Conservation (phyloP, 257 asterid species). For the Solanum medicagineum region DNA sequence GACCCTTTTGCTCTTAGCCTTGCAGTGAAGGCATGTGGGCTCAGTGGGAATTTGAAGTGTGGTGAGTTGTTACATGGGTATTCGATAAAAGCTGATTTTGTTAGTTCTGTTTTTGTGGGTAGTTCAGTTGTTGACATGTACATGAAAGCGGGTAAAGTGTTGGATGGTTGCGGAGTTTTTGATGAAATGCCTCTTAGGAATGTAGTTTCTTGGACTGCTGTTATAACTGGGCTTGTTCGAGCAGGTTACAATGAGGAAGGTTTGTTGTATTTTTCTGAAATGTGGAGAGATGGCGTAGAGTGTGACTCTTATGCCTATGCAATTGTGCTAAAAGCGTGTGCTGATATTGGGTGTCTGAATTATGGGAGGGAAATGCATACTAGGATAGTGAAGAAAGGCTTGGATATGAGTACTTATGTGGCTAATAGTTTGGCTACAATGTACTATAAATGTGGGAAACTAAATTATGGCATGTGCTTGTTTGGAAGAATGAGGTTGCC, state of each 20-base stretch:
- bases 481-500: slow-evolving; percentile 47
- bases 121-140: slow-evolving; percentile 78
- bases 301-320: slow-evolving; percentile 70
- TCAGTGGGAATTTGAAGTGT: slow-evolving; percentile 16
- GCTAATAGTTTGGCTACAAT: slow-evolving; percentile 66
- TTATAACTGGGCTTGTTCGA: slow-evolving; percentile 82
- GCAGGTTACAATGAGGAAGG: slow-evolving; percentile 45
- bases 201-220: slow-evolving; percentile 90
- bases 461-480: slow-evolving; percentile 38
- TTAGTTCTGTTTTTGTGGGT: slow-evolving; percentile 69
- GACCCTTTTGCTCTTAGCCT: slow-evolving; percentile 76
- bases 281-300: slow-evolving; percentile 61
- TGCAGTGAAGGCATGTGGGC: slow-evolving; percentile 72
- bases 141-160: slow-evolving; percentile 54
- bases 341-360: slow-evolving; percentile 43
- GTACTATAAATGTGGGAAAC: slow-evolving; percentile 80
- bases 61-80: slow-evolving; percentile 58
- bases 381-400: slow-evolving; percentile 51
- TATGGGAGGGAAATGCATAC: slow-evolving; percentile 72
- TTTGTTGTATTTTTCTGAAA: slow-evolving; percentile 40
- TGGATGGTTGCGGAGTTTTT: slow-evolving; percentile 49
- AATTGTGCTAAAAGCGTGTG: slow-evolving; percentile 83
- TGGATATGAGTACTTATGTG: slow-evolving; percentile 53
- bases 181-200: slow-evolving; percentile 76
- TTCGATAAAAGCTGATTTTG: slow-evolving; percentile 40